Evolutionary conservation across 805 yeast species (phyloP).

Genomic region (Metschnikowia kofuensis): DNA sequence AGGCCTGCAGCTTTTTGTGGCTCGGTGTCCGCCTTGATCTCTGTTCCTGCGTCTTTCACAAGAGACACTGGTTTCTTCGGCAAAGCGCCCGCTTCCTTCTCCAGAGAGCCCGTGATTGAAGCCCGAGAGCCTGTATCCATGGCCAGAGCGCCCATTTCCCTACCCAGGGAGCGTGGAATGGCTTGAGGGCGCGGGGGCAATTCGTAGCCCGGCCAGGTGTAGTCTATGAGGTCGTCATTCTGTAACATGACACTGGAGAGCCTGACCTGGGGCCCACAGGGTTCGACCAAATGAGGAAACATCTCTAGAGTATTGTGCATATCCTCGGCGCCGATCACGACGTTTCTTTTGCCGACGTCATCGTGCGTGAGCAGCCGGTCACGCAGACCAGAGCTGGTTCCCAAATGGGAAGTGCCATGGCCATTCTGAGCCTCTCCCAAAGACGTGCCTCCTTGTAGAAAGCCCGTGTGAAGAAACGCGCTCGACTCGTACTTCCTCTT

Average conservation of each 20-base stretch:
- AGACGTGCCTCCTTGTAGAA: slow-evolving; percentile 11
- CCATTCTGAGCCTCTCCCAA: not conserved
- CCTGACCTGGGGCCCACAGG: slow-evolving; percentile 57
- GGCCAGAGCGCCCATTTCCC: too few relatives aligned
- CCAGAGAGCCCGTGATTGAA: too few relatives aligned
- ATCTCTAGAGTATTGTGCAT: slow-evolving; percentile 59
- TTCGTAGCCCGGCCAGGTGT: slow-evolving; percentile 22
- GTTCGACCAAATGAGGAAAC: slow-evolving; percentile 67
- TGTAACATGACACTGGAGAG: slow-evolving; percentile 48
- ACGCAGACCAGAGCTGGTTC: not conserved
- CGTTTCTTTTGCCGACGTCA: slow-evolving; percentile 10
- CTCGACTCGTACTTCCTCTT: slow-evolving; percentile 42
- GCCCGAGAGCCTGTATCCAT: too few relatives aligned
- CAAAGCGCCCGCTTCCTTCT: too few relatives aligned
- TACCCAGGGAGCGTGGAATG: too few relatives aligned
- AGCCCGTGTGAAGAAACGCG: slow-evolving; percentile 28
- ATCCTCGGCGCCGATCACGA: slow-evolving; percentile 63
- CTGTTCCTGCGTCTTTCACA: not conserved
- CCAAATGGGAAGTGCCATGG: not conserved
- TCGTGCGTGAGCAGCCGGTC: slow-evolving; percentile 4
- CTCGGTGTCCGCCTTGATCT: not conserved
- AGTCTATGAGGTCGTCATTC: slow-evolving; percentile 48
- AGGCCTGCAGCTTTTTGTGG: not conserved
- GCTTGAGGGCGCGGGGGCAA: slow-evolving; percentile 21
- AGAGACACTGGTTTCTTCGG: not conserved